Percentiles rank a stretch among this genome's conserved stretches.
Conservation (phyloP, 495 filamentous ascomycete species). For the Tuber melanosporum region DNA sequence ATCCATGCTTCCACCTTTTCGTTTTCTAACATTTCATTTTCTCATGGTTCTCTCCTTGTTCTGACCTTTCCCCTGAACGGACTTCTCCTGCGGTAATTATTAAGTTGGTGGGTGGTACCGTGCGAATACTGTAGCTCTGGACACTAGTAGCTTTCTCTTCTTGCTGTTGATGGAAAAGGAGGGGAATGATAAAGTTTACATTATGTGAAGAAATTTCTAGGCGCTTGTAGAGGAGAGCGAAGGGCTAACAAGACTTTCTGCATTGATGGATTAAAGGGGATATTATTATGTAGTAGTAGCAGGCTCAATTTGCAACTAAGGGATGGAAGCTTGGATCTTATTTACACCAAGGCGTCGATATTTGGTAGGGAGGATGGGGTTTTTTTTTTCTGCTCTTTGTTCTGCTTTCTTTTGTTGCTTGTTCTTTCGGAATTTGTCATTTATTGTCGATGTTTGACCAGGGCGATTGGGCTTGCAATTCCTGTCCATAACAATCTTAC, state of each 20-base stretch:
- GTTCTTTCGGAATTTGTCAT: slow-evolving; percentile 15
- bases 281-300: slow-evolving; percentile 5
- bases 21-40: background rate
- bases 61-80: background rate
- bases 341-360: slow-evolving; percentile 6
- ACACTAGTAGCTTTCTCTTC: background rate
- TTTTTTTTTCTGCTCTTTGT: background rate
- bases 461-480: background rate
- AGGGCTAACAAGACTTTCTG: slow-evolving; percentile 1
- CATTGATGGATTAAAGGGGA: background rate
- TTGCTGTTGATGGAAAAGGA: background rate
- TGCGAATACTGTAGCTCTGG: background rate
- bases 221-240: background rate
- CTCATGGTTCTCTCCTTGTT: background rate
- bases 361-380: background rate
- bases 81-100: background rate
- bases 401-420: background rate
- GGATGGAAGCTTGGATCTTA: slow-evolving; percentile 5
- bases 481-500: slow-evolving; percentile 3
- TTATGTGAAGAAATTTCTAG: background rate
- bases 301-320: slow-evolving; percentile 6
- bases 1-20: background rate
- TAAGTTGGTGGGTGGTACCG: background rate
- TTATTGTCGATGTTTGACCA: slow-evolving; percentile 13
- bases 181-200: slow-evolving; percentile 4